phyloP scores from a whole-genome alignment of 192 early-diverging fungal species.

The Glomus cerebriforme region DNA sequence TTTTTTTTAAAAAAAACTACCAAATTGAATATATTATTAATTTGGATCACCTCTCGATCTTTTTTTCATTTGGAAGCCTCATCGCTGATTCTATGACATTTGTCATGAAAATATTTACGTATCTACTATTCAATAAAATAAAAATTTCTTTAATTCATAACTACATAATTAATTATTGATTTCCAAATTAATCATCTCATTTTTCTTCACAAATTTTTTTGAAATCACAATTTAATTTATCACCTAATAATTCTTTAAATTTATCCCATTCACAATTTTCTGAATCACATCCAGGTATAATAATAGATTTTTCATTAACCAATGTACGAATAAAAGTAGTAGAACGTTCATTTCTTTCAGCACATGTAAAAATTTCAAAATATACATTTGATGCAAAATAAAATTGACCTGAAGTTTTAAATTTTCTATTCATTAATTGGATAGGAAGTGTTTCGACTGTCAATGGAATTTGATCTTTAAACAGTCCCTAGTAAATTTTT shows the following conservation, averaged over 20 bases:
- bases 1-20: no score
- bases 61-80: no score
- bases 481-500: conserved; percentile 10
- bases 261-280: conserved; percentile 5
- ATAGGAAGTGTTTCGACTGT: background rate
- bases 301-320: conserved; percentile 2
- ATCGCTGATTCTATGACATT: no score
- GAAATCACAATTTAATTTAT: conserved; percentile 17
- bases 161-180: no score
- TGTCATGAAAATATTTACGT: no score
- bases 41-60: no score
- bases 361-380: conserved; percentile 21
- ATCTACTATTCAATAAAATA: no score
- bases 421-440: conserved; percentile 1
- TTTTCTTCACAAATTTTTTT: conserved; percentile 13
- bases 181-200: no score
- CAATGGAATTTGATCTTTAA: background rate
- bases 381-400: conserved; percentile 22
- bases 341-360: background rate
- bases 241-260: conserved; percentile 1
- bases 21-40: no score
- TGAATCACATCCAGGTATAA: conserved; percentile 2
- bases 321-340: background rate
- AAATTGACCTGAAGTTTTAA: background rate
- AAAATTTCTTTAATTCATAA: no score